phyloP scores from a whole-genome alignment of 2,329 filamentous ascomycete species.

The Epicoccum nigrum region DNA sequence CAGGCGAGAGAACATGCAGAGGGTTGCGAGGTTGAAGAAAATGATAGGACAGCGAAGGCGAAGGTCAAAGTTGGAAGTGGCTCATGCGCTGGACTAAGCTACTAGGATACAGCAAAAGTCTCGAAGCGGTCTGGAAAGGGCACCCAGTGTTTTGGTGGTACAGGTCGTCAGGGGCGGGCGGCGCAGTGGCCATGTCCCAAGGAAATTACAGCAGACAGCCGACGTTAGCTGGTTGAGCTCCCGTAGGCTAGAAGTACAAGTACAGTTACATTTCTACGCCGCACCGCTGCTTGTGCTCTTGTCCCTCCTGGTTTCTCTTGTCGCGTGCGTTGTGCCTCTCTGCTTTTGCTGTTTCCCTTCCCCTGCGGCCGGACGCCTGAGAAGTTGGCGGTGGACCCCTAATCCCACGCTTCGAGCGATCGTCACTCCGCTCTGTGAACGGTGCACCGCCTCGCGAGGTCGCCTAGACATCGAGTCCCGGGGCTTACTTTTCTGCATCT shows the following conservation, averaged over 20 bases:
- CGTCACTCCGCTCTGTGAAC: conserved; percentile 11
- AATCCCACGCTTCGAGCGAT: not conserved
- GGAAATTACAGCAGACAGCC: conserved; percentile 13
- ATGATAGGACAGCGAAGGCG: conserved; percentile 7
- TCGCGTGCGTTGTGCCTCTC: conserved; percentile 1
- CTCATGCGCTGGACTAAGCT: no score
- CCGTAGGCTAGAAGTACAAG: conserved; percentile 6
- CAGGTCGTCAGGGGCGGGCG: conserved; percentile 14
- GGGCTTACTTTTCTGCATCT: conserved; percentile 5
- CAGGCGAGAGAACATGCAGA: conserved; percentile 8
- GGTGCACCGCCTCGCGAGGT: conserved; percentile 11
- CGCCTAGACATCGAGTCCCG: conserved; percentile 5
- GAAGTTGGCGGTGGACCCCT: conserved; percentile 3
- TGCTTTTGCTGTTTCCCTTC: not conserved
- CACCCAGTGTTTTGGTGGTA: conserved; percentile 15
- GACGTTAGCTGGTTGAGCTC: conserved; percentile 5
- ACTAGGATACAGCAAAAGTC: no score
- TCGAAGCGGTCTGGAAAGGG: conserved; percentile 2
- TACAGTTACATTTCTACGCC: conserved; percentile 2
- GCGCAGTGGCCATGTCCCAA: conserved; percentile 7
- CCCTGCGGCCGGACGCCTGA: conserved; percentile 1
- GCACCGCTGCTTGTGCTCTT: conserved; percentile 1
- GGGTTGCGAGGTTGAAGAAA: not conserved
- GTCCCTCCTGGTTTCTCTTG: conserved; percentile 6
- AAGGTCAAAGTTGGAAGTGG: conserved; percentile 3